phyloP scores from a whole-genome alignment of 805 yeast species.

The Lipomyces lipofer region DNA sequence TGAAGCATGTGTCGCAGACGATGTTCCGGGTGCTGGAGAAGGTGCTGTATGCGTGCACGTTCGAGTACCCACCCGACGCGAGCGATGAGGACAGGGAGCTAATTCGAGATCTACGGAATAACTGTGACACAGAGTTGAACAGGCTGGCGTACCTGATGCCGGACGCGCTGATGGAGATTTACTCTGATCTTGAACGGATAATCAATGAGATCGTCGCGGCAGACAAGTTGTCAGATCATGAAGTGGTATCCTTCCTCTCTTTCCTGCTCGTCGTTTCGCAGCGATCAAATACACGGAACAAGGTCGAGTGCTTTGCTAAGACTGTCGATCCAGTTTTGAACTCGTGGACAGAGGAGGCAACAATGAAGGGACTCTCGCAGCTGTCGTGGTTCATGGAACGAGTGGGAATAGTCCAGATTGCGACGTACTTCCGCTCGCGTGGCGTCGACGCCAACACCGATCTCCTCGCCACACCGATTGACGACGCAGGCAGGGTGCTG shows the following conservation, averaged over 20 bases:
- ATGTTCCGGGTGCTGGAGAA: conserved; percentile 85
- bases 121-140: conserved; percentile 93
- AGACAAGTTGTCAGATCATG: conserved; percentile 80
- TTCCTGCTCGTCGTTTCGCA: conserved; percentile 90
- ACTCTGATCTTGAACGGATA: conserved; percentile 78
- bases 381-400: conserved; percentile 98
- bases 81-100: conserved; percentile 66
- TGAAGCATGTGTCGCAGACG: conserved; percentile 69
- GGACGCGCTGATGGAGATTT: conserved; percentile 76
- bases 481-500: conserved; percentile 76
- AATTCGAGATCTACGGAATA: conserved; percentile 81
- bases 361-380: conserved; percentile 85
- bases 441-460: conserved; percentile 77
- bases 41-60: conserved; percentile 80
- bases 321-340: conserved; percentile 91
- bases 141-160: conserved; percentile 95
- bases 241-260: conserved; percentile 89
- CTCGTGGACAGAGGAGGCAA: conserved; percentile 91
- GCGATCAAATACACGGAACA: conserved; percentile 62
- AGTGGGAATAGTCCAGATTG: conserved; percentile 89
- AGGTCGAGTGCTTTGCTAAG: conserved; percentile 73
- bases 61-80: conserved; percentile 65
- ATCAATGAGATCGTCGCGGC: conserved; percentile 68
- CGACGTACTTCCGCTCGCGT: conserved; percentile 81
- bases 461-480: conserved; percentile 78